These are phyloP conservation scores for Alternaria ethzedia DNA, from an alignment of 2,329 filamentous ascomycete genomes.

Conservation along the genomic window DNA sequence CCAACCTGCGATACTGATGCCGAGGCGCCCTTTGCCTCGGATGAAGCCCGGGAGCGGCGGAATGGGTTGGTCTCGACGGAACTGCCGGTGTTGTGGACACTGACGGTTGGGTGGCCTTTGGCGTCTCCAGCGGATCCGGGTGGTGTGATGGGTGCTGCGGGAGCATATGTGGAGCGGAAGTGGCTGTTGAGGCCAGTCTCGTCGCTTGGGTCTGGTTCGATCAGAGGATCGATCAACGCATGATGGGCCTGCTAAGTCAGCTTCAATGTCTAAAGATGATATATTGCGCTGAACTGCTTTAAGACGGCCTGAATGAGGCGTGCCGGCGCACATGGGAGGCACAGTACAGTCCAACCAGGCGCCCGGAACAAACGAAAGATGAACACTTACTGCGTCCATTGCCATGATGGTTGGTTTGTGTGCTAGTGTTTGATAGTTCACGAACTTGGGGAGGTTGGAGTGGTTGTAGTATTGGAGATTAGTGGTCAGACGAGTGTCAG, in stretches of 20 bases:
- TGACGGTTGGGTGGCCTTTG: constrained; percentile 32
- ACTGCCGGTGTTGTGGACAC: constrained; percentile 44
- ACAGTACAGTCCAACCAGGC: background rate
- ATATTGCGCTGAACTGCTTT: background rate
- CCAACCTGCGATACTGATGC: constrained; percentile 23
- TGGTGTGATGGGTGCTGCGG: constrained; percentile 41
- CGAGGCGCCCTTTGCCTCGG: constrained; percentile 34
- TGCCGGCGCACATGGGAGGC: background rate
- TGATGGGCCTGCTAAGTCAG: constrained; percentile 62
- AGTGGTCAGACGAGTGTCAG: background rate
- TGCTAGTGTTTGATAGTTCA: background rate
- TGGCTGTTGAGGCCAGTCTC: constrained; percentile 70
- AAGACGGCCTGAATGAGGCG: background rate
- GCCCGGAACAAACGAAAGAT: background rate
- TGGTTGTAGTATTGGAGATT: background rate
- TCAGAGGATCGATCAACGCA: constrained; percentile 73
- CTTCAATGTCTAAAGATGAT: background rate
- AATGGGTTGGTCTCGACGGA: constrained; percentile 55
- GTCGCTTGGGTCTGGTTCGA: constrained; percentile 69
- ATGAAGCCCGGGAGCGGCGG: constrained; percentile 44
- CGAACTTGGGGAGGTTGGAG: background rate
- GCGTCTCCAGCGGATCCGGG: constrained; percentile 36
- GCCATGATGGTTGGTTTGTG: constrained; percentile 1
- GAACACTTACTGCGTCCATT: constrained; percentile 14
- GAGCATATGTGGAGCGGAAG: constrained; percentile 57